These are phyloP conservation scores for Beverwykella pulmonaria DNA, from an alignment of 495 filamentous ascomycete genomes.

Conservation along the genomic window DNA sequence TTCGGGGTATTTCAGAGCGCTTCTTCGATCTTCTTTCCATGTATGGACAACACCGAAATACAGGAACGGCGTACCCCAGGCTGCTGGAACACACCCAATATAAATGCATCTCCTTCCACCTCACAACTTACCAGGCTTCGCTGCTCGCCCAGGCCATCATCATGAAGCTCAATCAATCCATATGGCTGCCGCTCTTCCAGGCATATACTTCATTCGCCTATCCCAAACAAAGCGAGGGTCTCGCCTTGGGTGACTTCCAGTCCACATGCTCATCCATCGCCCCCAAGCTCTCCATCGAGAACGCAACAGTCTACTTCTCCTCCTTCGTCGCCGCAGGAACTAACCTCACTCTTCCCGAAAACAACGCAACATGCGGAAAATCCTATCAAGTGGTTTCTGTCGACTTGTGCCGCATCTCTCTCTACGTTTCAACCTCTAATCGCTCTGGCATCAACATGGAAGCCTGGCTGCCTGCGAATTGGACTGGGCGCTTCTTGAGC, in stretches of 20 bases:
- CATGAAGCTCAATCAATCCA: slow-evolving; percentile 3
- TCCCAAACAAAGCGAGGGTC: neutral
- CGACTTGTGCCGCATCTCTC: slow-evolving; percentile 60
- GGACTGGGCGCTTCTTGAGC: slow-evolving; percentile 42
- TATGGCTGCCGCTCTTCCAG: neutral
- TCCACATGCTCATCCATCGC: slow-evolving; percentile 8
- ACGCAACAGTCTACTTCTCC: slow-evolving; percentile 31
- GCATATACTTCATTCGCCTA: neutral
- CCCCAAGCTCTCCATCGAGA: slow-evolving; percentile 16
- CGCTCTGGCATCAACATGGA: slow-evolving; percentile 59
- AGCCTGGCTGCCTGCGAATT: slow-evolving; percentile 59
- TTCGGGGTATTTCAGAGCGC: neutral
- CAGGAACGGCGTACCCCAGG: neutral
- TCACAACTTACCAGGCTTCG: neutral
- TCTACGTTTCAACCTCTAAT: slow-evolving; percentile 59
- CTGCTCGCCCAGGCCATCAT: neutral
- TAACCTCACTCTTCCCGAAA: slow-evolving; percentile 53
- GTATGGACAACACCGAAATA: neutral
- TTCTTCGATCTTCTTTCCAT: neutral
- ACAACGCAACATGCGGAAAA: slow-evolving; percentile 50
- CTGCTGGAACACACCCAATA: neutral
- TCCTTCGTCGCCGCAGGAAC: slow-evolving; percentile 53
- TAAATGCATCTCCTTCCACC: neutral
- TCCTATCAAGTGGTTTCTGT: slow-evolving; percentile 48
- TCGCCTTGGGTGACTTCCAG: slow-evolving; percentile 9